These are phyloP conservation scores for Didymellaceae sp. DNA, from an alignment of 2,329 filamentous ascomycete species.

Conservation along the genomic window DNA sequence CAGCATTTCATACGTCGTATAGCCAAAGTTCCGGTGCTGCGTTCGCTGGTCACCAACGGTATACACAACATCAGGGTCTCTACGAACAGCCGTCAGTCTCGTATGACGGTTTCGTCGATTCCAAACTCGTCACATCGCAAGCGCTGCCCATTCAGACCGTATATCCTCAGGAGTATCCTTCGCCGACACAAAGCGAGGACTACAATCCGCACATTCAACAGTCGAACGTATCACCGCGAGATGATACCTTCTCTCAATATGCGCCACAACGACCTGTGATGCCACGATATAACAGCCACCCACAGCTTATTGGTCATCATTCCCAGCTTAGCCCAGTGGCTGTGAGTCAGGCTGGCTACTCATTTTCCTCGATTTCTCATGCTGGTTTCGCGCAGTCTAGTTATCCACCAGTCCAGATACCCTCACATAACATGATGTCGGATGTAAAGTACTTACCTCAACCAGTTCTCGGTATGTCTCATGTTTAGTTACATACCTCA, in stretches of 20 bases:
- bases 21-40: slow-evolving; percentile 24
- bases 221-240: slow-evolving; percentile 29
- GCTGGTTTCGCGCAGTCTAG: slow-evolving; percentile 37
- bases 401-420: slow-evolving; percentile 45
- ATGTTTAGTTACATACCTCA: slow-evolving; percentile 46
- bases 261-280: slow-evolving; percentile 27
- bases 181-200: slow-evolving; percentile 28
- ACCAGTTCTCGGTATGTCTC: slow-evolving; percentile 50
- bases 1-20: slow-evolving; percentile 32
- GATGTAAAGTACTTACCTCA: slow-evolving; percentile 49
- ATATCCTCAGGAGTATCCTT: slow-evolving; percentile 36
- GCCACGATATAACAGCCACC: slow-evolving; percentile 34
- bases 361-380: slow-evolving; percentile 30
- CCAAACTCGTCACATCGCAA: slow-evolving; percentile 31
- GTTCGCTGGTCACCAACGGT: slow-evolving; percentile 32
- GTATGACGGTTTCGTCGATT: slow-evolving; percentile 30
- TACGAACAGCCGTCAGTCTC: slow-evolving; percentile 38
- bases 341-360: slow-evolving; percentile 29
- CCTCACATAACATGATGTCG: slow-evolving; percentile 42
- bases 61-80: slow-evolving; percentile 26
- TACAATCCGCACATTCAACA: slow-evolving; percentile 32
- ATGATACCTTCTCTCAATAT: slow-evolving; percentile 35
- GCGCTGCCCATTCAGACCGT: slow-evolving; percentile 26
- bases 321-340: slow-evolving; percentile 26
- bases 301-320: slow-evolving; percentile 28